Percentiles rank a stretch among this genome's conserved stretches.
Conservation (phyloP, 305 asterid genomes). For the Ilex paraguariensis region DNA sequence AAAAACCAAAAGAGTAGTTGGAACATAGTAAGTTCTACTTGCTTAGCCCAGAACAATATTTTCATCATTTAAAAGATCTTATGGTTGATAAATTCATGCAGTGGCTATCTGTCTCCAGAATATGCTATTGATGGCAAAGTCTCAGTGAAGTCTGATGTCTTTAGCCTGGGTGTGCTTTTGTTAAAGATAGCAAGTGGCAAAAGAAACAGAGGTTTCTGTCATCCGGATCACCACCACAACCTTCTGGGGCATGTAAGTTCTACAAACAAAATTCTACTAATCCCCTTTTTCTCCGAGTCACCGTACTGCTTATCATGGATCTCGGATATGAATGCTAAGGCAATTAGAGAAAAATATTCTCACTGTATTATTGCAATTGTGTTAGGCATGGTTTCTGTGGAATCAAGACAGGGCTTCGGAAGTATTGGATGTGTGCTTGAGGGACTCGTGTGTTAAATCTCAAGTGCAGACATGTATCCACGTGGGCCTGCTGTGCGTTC, state of each 20-base stretch:
- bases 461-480: too few relatives aligned
- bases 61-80: background rate
- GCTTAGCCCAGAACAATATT: background rate
- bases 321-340: too few relatives aligned
- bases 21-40: slow-evolving; percentile 27
- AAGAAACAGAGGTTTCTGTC: too few relatives aligned
- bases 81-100: slow-evolving; percentile 1
- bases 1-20: slow-evolving; percentile 26
- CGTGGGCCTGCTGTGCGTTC: slow-evolving; percentile 30
- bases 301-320: too few relatives aligned
- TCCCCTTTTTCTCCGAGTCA: too few relatives aligned
- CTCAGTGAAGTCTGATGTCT: slow-evolving; percentile 10
- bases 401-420: background rate
- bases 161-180: too few relatives aligned
- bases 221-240: too few relatives aligned
- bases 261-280: background rate
- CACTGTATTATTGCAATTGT: background rate
- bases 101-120: slow-evolving; percentile 47
- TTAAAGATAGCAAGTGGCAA: too few relatives aligned
- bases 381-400: slow-evolving; percentile 39
- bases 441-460: too few relatives aligned
- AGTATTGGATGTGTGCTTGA: too few relatives aligned
- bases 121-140: slow-evolving; percentile 40
- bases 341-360: too few relatives aligned
- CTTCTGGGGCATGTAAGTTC: slow-evolving; percentile 33